Percentiles rank a stretch among this genome's conserved stretches.
Conservation (phyloP, 2,329 filamentous ascomycete species). For the Sporothrix schenckii region DNA sequence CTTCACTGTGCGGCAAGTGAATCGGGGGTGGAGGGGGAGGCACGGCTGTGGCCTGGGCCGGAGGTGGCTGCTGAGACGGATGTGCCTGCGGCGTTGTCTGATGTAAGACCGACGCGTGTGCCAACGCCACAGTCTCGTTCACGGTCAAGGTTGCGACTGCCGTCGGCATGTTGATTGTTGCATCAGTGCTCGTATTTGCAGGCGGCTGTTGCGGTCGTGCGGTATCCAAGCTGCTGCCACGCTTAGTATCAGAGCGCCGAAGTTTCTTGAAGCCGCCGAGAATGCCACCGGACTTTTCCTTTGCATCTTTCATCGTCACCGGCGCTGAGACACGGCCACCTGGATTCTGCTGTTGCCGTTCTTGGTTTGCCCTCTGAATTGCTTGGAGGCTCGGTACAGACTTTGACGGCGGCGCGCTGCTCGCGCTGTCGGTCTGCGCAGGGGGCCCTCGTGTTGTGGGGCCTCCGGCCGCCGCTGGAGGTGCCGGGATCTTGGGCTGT, state of each 20-base stretch:
- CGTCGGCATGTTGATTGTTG: neutral
- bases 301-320: neutral
- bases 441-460: neutral
- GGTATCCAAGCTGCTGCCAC: neutral
- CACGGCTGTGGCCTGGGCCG: neutral
- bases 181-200: neutral
- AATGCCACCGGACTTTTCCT: neutral
- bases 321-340: neutral
- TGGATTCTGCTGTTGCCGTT: neutral
- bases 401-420: neutral
- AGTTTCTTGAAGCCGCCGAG: conserved; percentile 28
- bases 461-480: neutral
- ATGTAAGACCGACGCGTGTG: neutral
- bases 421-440: neutral
- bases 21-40: conserved; percentile 20
- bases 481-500: conserved; percentile 12
- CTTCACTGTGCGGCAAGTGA: neutral
- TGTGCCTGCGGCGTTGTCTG: neutral
- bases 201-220: neutral
- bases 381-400: conserved; percentile 16
- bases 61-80: neutral
- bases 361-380: conserved; percentile 1
- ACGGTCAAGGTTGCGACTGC: neutral
- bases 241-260: conserved; percentile 24
- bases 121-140: neutral